Conservation (phyloP, 2,329 filamentous ascomycete species). For the Aspergillus persii region DNA sequence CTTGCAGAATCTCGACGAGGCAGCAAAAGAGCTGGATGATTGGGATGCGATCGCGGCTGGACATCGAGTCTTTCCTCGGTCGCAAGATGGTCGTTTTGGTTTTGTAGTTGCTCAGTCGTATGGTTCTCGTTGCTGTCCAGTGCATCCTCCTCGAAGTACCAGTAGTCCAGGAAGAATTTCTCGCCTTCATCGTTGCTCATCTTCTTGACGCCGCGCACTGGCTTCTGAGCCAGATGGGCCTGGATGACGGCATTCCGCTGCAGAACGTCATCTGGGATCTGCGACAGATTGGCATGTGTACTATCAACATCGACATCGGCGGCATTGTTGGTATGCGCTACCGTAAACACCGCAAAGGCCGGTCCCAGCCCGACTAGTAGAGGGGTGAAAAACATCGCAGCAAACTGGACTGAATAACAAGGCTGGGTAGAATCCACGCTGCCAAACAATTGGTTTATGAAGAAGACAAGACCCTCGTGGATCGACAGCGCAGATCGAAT, state of each 20-base stretch:
- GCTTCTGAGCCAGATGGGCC: conserved; percentile 25
- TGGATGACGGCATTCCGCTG: conserved; percentile 30
- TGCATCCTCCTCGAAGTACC: conserved; percentile 33
- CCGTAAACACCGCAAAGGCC: not conserved
- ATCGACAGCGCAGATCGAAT: too few relatives aligned
- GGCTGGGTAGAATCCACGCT: not conserved
- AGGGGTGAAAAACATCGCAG: conserved; percentile 1
- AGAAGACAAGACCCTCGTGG: too few relatives aligned
- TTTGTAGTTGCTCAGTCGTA: not conserved
- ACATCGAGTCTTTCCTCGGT: conserved; percentile 2
- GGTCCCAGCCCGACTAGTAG: conserved; percentile 4
- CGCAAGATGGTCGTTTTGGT: not conserved
- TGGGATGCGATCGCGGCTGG: conserved; percentile 14
- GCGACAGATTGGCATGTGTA: conserved; percentile 2
- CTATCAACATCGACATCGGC: not conserved
- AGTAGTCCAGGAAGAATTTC: conserved; percentile 49
- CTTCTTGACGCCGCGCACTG: conserved; percentile 30
- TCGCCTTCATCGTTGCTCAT: conserved; percentile 48
- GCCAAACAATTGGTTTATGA: too few relatives aligned
- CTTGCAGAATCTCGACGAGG: not conserved
- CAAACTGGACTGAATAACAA: not conserved
- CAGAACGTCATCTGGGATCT: conserved; percentile 6
- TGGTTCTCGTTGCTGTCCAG: conserved; percentile 9
- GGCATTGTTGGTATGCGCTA: not conserved
- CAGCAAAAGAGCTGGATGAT: conserved; percentile 7